These are phyloP conservation scores for Epichloe uncinata DNA, from an alignment of 2,329 filamentous ascomycete species.

Conservation along the genomic window DNA sequence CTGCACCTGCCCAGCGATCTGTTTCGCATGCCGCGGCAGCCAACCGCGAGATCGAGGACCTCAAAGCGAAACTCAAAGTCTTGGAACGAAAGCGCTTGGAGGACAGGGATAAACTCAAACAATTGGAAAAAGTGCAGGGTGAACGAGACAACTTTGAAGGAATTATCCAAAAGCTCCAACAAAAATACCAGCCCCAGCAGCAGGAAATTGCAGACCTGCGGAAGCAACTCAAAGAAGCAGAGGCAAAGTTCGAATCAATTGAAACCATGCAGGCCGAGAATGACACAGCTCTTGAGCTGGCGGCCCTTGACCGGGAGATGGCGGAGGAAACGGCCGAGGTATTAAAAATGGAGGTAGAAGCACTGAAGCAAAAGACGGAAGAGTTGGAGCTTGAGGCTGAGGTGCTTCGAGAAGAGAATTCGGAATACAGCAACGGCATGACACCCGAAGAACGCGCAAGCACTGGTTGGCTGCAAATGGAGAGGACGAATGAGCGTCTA, in stretches of 20 bases:
- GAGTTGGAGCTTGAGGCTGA: slow-evolving; percentile 83
- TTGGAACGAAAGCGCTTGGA: slow-evolving; percentile 79
- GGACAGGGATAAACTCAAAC: slow-evolving; percentile 73
- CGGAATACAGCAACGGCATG: slow-evolving; percentile 72
- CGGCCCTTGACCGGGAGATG: slow-evolving; percentile 86
- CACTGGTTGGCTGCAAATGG: slow-evolving; percentile 82
- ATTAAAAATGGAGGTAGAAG: slow-evolving; percentile 66
- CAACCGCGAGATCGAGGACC: slow-evolving; percentile 64
- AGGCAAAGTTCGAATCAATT: slow-evolving; percentile 51
- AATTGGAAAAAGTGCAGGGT: slow-evolving; percentile 59
- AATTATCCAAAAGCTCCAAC: slow-evolving; percentile 82
- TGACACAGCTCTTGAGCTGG: slow-evolving; percentile 73
- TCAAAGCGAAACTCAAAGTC: slow-evolving; percentile 76
- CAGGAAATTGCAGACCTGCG: slow-evolving; percentile 66
- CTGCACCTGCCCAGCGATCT: slow-evolving; percentile 21
- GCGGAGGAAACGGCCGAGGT: slow-evolving; percentile 85
- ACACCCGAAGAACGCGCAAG: slow-evolving; percentile 76
- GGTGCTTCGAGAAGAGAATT: slow-evolving; percentile 74
- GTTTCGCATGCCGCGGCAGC: slow-evolving; percentile 38
- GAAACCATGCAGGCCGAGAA: slow-evolving; percentile 67
- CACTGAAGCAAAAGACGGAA: slow-evolving; percentile 61
- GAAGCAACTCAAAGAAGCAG: slow-evolving; percentile 64
- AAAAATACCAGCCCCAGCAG: slow-evolving; percentile 75
- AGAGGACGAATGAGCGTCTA: slow-evolving; percentile 77
- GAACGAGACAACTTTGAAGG: slow-evolving; percentile 68